Evolutionary conservation across 371 early-diverging fungal genomes (phyloP).

Genomic region (Zychaea mexicana): DNA sequence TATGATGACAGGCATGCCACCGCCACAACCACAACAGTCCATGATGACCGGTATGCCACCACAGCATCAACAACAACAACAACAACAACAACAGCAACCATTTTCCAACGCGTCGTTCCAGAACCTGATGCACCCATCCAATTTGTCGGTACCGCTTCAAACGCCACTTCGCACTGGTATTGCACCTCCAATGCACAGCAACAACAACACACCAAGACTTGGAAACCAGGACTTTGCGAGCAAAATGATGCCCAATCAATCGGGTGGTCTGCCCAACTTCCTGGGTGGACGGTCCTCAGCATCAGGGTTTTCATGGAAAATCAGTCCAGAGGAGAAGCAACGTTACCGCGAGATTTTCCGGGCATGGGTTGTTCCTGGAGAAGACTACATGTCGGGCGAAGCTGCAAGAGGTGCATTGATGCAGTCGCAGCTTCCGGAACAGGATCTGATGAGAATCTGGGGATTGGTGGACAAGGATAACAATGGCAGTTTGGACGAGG

Average conservation of each 20-base stretch:
- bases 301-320: slow-evolving; percentile 68
- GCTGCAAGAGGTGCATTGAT: slow-evolving; percentile 79
- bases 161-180: slow-evolving; percentile 25
- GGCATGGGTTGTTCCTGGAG: slow-evolving; percentile 80
- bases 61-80: slow-evolving; percentile 17
- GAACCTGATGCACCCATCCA: slow-evolving; percentile 15
- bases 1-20: slow-evolving; percentile 26
- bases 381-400: slow-evolving; percentile 82
- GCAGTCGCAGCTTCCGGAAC: slow-evolving; percentile 39
- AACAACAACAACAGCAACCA: slow-evolving; percentile 19
- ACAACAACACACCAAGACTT: slow-evolving; percentile 32
- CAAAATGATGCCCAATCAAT: slow-evolving; percentile 57
- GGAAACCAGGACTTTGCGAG: slow-evolving; percentile 48
- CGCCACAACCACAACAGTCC: slow-evolving; percentile 17
- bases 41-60: slow-evolving; percentile 1
- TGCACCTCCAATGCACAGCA: slow-evolving; percentile 16
- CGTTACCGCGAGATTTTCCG: slow-evolving; percentile 84
- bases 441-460: slow-evolving; percentile 54
- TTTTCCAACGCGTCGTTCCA: background rate
- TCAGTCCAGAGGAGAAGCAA: slow-evolving; percentile 78
- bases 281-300: slow-evolving; percentile 26
- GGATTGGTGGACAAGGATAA: slow-evolving; percentile 47
- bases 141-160: slow-evolving; percentile 15
- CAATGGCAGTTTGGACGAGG: slow-evolving; percentile 48
- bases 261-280: slow-evolving; percentile 28